A percentile compares a stretch with the other conserved stretches of the same genome.
Evolutionary conservation across 202 grass and related monocot species (phyloP).

Genomic region (Musa balbisiana): DNA sequence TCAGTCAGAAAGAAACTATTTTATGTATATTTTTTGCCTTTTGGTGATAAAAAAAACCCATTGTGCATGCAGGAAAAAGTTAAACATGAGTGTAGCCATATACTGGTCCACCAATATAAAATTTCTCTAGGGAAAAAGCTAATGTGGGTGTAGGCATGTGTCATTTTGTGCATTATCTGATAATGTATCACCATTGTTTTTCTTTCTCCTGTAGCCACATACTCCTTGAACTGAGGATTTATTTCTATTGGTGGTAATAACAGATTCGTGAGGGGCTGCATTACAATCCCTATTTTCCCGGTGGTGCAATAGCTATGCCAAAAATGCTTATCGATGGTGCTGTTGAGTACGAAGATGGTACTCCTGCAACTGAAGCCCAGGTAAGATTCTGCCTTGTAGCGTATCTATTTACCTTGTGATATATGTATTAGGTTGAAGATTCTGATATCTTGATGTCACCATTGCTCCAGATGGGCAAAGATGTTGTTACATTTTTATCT

Average conservation of each 20-base stretch:
- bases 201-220: not conserved
- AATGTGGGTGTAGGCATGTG: too few relatives aligned
- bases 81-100: too few relatives aligned
- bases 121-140: too few relatives aligned
- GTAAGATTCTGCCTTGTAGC: constrained; percentile 20
- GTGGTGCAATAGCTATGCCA: constrained; percentile 99
- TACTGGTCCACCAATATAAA: too few relatives aligned
- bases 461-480: constrained; percentile 82
- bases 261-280: constrained; percentile 96
- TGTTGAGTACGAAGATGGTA: constrained; percentile 94
- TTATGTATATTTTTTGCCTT: too few relatives aligned
- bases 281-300: constrained; percentile 98
- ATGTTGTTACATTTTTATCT: constrained; percentile 81
- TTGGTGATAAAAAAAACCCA: too few relatives aligned
- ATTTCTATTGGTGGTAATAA: constrained; percentile 4
- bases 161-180: too few relatives aligned
- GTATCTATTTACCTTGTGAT: not conserved
- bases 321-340: constrained; percentile 98
- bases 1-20: too few relatives aligned
- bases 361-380: constrained; percentile 97
- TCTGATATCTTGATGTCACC: constrained; percentile 11
- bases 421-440: constrained; percentile 13
- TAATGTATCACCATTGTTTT: not conserved
- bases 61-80: too few relatives aligned
- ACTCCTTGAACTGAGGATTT: too few relatives aligned